These are phyloP conservation scores for Lipomyces mesembrius DNA, from an alignment of 805 yeast species.

Conservation along the genomic window DNA sequence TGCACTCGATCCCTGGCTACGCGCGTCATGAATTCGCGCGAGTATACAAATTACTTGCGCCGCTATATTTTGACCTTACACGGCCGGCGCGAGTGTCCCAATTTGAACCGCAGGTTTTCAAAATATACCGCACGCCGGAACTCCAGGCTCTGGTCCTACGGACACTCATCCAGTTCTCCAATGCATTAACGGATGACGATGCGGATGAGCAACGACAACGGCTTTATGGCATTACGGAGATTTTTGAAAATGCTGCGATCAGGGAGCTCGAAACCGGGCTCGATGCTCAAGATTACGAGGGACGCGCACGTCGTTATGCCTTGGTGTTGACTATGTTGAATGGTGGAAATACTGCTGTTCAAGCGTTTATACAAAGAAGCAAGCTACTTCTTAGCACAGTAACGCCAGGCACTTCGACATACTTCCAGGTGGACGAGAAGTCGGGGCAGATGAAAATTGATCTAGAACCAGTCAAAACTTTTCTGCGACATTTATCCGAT, in stretches of 20 bases:
- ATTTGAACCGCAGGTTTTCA: constrained; percentile 54
- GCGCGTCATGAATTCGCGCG: constrained; percentile 50
- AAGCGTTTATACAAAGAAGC: constrained; percentile 40
- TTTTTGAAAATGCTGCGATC: constrained; percentile 72
- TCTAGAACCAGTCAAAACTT: constrained; percentile 28
- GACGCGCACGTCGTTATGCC: constrained; percentile 46
- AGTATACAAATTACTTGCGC: constrained; percentile 50
- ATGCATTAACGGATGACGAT: constrained; percentile 42
- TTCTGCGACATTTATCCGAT: constrained; percentile 44
- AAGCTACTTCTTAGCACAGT: constrained; percentile 29
- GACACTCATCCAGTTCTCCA: constrained; percentile 50
- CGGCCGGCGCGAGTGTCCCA: constrained; percentile 47
- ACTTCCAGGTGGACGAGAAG: constrained; percentile 23
- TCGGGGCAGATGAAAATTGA: constrained; percentile 33
- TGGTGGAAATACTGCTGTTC: constrained; percentile 46
- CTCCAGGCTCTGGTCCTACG: constrained; percentile 56
- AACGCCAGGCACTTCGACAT: constrained; percentile 20
- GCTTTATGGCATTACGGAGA: constrained; percentile 61
- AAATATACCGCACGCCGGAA: constrained; percentile 54
- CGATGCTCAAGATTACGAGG: constrained; percentile 53
- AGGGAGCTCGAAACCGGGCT: constrained; percentile 67
- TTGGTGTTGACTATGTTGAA: constrained; percentile 45
- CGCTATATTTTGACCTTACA: constrained; percentile 55
- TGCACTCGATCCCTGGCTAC: constrained; percentile 42
- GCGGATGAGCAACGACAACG: constrained; percentile 47